Evolutionary conservation across 1,284 basidiomycete species (phyloP), one percentile per base, ranked within the genome.

Genomic region (Ganoderma leucocontextum): DNA sequence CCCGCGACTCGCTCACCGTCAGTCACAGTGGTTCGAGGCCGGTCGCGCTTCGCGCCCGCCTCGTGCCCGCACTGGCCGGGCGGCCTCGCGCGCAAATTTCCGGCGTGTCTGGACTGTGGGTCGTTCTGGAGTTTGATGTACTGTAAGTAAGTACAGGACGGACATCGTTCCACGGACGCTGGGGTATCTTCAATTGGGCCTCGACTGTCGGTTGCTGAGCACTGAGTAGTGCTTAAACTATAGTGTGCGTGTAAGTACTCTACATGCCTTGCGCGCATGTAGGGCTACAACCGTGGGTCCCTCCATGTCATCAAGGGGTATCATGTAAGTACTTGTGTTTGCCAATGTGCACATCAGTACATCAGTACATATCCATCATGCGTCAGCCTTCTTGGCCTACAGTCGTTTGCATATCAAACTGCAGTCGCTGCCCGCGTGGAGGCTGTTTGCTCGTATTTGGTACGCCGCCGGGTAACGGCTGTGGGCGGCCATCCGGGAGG

Each of bases 1-100:
- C 55, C 35, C 55, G 55, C 35, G 55, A 17, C 35, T 4, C 33
- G 35, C 55, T 57, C 53, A 33, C 53, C 12, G 33, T 35, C 33
- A 33, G 35, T 29, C 29, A 29, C 55, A n/a, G 35, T n/a, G 35
- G 55, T 35, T 35, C 55, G 55, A 58, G 55, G 35, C 55, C 35
- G 55, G 29, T 57, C 53, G 53, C 29, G 53, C 53, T 57, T 57
- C 53, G 53, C 53, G 29, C 33, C 19, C 35, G 36, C 55, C 55
- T 58, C 55, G 55, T 58, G 55, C 17, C 55, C 33, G 55, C 55
- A 58, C 55, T 58, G 35, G 35, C 53, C 53, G 53, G 35, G 2
- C 55, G 35, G 33, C 35, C 35, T n/a, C 55, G 35, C 33, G 33
- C 35, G 55, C 55, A 36, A 38, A 58, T 58, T 58, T 58, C 55